Percentiles rank a stretch among this genome's conserved stretches.
Conservation (phyloP, 1,284 basidiomycete genomes). For the Ganoderma lucidum region DNA sequence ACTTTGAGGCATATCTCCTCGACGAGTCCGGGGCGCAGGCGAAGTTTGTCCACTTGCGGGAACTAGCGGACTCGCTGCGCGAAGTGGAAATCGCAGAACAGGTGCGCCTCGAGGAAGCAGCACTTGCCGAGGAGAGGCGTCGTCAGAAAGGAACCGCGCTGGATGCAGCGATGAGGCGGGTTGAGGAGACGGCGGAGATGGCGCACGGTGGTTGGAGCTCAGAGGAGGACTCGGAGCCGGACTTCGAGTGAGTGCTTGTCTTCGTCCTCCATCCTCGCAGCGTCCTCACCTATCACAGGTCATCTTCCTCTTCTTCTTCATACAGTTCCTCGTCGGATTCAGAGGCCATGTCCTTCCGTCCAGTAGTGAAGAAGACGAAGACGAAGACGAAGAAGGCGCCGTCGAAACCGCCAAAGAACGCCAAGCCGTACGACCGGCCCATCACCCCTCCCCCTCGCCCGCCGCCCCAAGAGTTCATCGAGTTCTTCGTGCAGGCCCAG, state of each 20-base stretch:
- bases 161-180: not conserved
- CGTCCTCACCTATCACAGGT: not conserved
- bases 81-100: not conserved
- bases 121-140: not conserved
- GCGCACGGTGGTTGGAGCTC: not conserved
- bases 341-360: not conserved
- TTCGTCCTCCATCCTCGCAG: not conserved
- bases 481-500: not conserved
- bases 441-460: no score
- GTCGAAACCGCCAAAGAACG: not conserved
- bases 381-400: not conserved
- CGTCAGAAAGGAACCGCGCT: not conserved
- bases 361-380: not conserved
- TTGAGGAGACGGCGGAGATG: not conserved
- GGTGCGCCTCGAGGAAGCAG: not conserved
- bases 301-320: not conserved
- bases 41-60: not conserved
- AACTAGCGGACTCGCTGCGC: not conserved
- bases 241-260: not conserved
- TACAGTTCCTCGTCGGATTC: not conserved
- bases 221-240: not conserved
- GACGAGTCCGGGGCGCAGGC: not conserved
- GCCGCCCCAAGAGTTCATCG: not conserved
- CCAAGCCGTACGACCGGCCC: not conserved
- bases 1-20: constrained; percentile 4